A percentile compares a stretch with the other conserved stretches of the same genome.
Conservation (phyloP, 371 early-diverging fungal species). For the Rhizopus microsporus region DNA sequence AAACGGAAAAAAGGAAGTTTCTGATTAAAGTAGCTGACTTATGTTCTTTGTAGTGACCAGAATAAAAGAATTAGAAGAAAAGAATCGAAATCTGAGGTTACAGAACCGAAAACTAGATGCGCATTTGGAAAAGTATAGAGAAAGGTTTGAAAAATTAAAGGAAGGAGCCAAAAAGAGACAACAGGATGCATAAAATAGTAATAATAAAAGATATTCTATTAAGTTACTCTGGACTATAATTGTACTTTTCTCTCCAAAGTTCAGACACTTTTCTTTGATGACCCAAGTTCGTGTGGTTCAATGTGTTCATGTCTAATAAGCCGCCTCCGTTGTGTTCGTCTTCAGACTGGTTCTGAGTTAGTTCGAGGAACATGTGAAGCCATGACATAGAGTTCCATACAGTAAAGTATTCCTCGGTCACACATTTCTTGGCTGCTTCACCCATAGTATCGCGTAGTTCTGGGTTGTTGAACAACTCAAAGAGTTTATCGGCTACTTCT, state of each 20-base stretch:
- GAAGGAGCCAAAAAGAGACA: conserved; percentile 78
- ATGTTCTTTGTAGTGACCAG: conserved; percentile 19
- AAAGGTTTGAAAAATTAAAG: conserved; percentile 88
- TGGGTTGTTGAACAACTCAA: conserved; percentile 51
- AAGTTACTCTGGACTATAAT: conserved; percentile 14
- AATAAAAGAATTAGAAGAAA: conserved; percentile 59
- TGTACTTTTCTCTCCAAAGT: conserved; percentile 40
- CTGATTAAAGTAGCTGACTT: not conserved
- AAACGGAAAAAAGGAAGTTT: not conserved
- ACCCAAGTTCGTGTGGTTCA: conserved; percentile 30
- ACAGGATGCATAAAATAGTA: conserved; percentile 6
- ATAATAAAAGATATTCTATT: conserved; percentile 4
- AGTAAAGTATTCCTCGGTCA: conserved; percentile 73
- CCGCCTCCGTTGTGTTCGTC: conserved; percentile 11
- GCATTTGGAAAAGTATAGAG: conserved; percentile 74
- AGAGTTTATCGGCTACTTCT: conserved; percentile 60
- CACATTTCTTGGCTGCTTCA: conserved; percentile 39
- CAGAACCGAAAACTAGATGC: conserved; percentile 58
- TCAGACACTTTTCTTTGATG: conserved; percentile 33
- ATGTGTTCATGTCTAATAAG: not conserved
- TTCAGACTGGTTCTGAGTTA: conserved; percentile 43
- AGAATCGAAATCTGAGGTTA: conserved; percentile 45
- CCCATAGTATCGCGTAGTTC: conserved; percentile 48
- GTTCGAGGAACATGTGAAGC: conserved; percentile 62
- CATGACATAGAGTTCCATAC: conserved; percentile 68